phyloP scores from a whole-genome alignment of 129 eudicot genomes.

The Logfia minima region DNA sequence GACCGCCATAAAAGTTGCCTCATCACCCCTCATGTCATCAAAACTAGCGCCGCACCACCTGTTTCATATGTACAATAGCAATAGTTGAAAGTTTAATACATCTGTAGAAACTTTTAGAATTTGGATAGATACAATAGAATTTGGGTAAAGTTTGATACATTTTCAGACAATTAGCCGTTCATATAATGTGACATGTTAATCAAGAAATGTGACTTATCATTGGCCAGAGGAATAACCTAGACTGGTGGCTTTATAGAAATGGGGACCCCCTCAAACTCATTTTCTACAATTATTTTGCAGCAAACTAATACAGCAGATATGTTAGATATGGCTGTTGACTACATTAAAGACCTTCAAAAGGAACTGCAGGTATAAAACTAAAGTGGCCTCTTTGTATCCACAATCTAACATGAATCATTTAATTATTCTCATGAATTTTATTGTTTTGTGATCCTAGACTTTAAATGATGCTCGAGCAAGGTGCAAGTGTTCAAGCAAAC shows the following conservation, averaged over 20 bases:
- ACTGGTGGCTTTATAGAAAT: background rate
- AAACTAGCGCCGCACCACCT: background rate
- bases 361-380: constrained; percentile 59
- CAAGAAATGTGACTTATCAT: background rate
- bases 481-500: constrained; percentile 56
- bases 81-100: background rate
- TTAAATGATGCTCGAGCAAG: constrained; percentile 58
- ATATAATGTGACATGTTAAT: background rate
- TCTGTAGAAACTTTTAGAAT: too few relatives aligned
- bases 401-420: constrained; percentile 9
- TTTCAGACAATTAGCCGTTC: background rate
- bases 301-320: constrained; percentile 93
- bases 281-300: constrained; percentile 42
- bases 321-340: constrained; percentile 92
- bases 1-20: background rate
- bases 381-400: background rate
- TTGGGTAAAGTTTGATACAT: background rate
- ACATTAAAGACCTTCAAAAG: constrained; percentile 87
- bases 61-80: background rate
- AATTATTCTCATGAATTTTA: constrained; percentile 10
- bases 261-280: constrained; percentile 15
- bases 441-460: constrained; percentile 39
- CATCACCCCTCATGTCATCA: too few relatives aligned
- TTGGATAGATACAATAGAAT: background rate
- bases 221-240: background rate